Evolutionary conservation across 441 rosid species (phyloP), one percentile per base, ranked within the genome.

Genomic region (Cnidoscolus chayamansa): DNA sequence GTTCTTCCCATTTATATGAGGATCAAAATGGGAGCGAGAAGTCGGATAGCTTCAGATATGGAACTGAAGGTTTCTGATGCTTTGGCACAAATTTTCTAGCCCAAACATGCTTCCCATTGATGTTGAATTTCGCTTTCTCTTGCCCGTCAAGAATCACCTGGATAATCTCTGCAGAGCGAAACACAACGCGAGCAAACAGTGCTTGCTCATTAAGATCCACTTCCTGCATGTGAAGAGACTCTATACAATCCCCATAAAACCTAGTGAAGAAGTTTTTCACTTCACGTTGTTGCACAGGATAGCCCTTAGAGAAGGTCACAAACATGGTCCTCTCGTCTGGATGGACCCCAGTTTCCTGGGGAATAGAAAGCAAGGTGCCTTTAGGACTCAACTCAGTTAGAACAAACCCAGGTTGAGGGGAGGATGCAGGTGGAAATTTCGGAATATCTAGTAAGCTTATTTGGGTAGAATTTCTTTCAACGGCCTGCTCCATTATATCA

Each of bases 31-130:
- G 50, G 50, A 30, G 8, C 2, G 48, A 40, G 11, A 37, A 35
- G 16, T 64, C 25, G 37, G 35, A 11, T 25, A 51, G 43, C 16
- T 12, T 1, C 5, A 9, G 31, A 1, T 19, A 25, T 16, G 72
- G 19, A 9, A 0, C 11, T 30, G 62, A 10, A 32, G 77, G n/a
- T 17, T 32, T 63, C 1, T 65, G 56, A 3, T 62, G 78, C 43
- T 86, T 84, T 0, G 87, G 86, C 1, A 84, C 83, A 20, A 76
- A 88, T 72, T 85, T 86, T 45, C 89, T 64, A 19, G 80, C 86
- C 90, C 92, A 88, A 0, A 82, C 92, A 58, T 88, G 90, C 71
- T 86, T 88, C 32, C 90, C 90, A 8, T 88, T 88, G 78, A 88
- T 85, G 71, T 57, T 76, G 66, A 88, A 86, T 65, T 86, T 88